Base-by-base conservation (phyloP, 1,139 yeast species). In the Candida anutae region DNA sequence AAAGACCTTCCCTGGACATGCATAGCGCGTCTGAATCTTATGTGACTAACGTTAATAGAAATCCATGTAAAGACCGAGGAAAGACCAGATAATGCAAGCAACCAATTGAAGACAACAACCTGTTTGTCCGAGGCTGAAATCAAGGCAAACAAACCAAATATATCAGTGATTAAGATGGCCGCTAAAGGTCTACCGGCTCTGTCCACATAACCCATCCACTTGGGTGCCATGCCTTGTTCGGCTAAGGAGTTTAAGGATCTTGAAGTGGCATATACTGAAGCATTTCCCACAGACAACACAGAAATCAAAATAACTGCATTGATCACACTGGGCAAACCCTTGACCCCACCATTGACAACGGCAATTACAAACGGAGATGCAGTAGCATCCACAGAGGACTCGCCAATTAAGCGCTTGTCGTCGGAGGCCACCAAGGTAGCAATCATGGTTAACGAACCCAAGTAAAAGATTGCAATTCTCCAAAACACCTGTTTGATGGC, bases 21-120 rank as follows among this genome's bases (percentile, higher is more conserved):
- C 61, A 85, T 65, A 2, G 94, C 95, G 29, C 65, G 53, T 61
- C 95, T 76, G 58, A 84, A 83, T 52, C 94, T 70, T 35, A 85
- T 62, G 42, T 78, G 94, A 42, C 85, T 76, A 31, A 80, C 48
- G 48, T 80, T 75, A 43, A 85, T 81, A 13, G 88, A 75, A 22
- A 75, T 75, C 94, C 94, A 84, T 5, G 93, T 81, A 53, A 84
- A 83, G 33, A 85, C 64, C 2, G 94, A 78, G 25, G 93, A 79
- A 38, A 84, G 71, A 34, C 94, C 93, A 11, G 94, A 80, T 27
- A 87, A 61, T 15, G 95, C 83, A 49, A 83, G 61, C 46, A 85
- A 61, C 95, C 95, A 85, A 40, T 62, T 63, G 54, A 85, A 85
- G 10, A 84, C 83, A 18, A 62, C 68, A 36, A 69, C 75, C 51